Conservation (phyloP, 2,329 filamentous ascomycete species). For the Chaetomium globosum region DNA sequence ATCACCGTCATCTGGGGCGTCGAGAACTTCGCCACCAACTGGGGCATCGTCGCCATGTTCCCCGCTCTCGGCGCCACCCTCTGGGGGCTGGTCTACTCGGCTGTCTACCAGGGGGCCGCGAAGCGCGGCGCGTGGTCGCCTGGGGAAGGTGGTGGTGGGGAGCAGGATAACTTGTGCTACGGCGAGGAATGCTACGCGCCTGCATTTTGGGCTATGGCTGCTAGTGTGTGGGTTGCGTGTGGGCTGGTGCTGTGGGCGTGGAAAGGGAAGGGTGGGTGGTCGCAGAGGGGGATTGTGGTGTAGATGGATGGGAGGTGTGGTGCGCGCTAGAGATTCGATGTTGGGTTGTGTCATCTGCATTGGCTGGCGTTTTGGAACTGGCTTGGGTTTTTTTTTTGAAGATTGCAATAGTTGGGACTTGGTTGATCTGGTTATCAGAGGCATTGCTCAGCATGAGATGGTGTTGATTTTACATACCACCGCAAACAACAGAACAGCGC, state of each 20-base stretch:
- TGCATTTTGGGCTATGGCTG: conserved; percentile 84
- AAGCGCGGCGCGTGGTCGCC: conserved; percentile 37
- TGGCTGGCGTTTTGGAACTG: neutral
- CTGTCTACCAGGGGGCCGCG: conserved; percentile 72
- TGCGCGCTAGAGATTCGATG: neutral
- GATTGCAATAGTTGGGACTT: neutral
- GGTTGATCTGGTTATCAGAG: neutral
- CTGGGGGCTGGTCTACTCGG: conserved; percentile 88
- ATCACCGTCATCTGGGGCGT: conserved; percentile 98
- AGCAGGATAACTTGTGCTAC: conserved; percentile 69
- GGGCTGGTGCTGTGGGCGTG: conserved; percentile 75
- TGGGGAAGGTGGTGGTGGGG: conserved; percentile 36
- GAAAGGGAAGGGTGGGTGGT: conserved; percentile 78
- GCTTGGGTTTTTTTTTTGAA: neutral
- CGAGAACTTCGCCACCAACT: conserved; percentile 98
- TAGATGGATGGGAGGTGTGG: conserved; percentile 8
- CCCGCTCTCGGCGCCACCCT: conserved; percentile 85
- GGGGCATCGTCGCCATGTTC: conserved; percentile 91
- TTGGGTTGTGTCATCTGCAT: neutral
- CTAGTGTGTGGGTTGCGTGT: conserved; percentile 77
- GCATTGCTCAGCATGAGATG: neutral
- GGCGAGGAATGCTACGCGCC: conserved; percentile 78
- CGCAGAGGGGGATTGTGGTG: conserved; percentile 70
- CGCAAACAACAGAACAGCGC: neutral
- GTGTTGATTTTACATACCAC: neutral